Base-by-base conservation (phyloP, 2,329 filamentous ascomycete genomes). In the Mycosphaerella arachidis region DNA sequence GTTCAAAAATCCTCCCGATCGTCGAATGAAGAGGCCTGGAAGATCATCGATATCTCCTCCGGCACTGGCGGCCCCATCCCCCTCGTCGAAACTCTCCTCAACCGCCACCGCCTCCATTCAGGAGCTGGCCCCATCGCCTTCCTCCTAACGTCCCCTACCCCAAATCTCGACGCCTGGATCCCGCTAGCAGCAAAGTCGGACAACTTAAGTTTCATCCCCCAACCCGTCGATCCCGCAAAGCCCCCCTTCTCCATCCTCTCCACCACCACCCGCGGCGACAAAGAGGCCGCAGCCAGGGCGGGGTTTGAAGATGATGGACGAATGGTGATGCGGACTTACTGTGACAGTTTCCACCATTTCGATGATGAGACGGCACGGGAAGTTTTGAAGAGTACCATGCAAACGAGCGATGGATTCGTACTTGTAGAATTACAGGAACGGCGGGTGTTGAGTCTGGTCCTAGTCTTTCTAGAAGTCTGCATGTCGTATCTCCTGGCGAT, bases 391-490 rank as follows among this genome's bases (percentile, higher is more conserved):
- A 85, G 88, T 70, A 87, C 86, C 0, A 73, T 90, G 40, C 78
- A 84, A 66, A 89, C 83, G 0, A 82, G 84, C 55, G 82, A 88
- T 62, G 88, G 84, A 0, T 87, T 91, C 66, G 86, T 82, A 8
- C 89, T 92, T 61, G 86, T 91, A 63, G 88, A 91, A 74, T 79
- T 91, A n/a, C 88, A 91, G 72, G 85, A 87, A 65, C 83, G 88
- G 0, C 62, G 65, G 2, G 4, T 72, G 1, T 63, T 65, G 0
- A 72, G 68, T 35, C 37, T 76, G 7, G 9, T 66, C 4, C 61
- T 75, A 51, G 72, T 76, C 63, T 27, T 71, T n/a, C 53, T 70
- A 31, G 73, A 75, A 53, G 66, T 67, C 33, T 79, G 78, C 16
- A 64, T 86, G 1, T 72, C 78, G 1, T 82, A 84, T 35, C 72